These are phyloP conservation scores for Glycine latifolia DNA, from an alignment of 306 rosid species.

Conservation along the genomic window DNA sequence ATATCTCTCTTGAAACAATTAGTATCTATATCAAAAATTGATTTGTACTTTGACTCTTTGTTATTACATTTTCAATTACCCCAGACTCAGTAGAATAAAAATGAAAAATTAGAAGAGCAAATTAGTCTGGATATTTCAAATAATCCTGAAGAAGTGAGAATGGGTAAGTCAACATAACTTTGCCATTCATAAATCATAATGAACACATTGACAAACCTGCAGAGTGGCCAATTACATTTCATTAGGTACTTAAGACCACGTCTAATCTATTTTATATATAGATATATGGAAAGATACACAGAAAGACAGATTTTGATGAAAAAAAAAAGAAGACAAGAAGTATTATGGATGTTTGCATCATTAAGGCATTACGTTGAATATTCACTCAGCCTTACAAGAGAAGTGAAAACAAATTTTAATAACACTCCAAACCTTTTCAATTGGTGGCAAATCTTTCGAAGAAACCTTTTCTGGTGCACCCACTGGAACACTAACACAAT, in stretches of 20 bases:
- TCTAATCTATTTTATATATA: neutral
- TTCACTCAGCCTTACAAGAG: conserved; percentile 2
- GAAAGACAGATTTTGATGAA: conserved; percentile 4
- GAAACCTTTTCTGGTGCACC: conserved; percentile 86
- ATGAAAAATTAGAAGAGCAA: neutral
- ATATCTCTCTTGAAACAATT: neutral
- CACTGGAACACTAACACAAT: conserved; percentile 89
- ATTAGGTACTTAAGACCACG: neutral
- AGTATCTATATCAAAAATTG: neutral
- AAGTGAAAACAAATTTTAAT: neutral
- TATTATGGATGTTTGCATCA: conserved; percentile 1
- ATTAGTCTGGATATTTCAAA: conserved; percentile 10
- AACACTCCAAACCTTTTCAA: conserved; percentile 64
- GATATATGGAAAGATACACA: neutral
- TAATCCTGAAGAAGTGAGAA: neutral
- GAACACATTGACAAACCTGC: neutral
- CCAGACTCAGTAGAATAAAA: neutral
- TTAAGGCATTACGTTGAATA: neutral
- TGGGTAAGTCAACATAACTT: neutral
- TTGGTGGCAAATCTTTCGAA: conserved; percentile 66
- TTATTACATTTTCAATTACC: neutral
- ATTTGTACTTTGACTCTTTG: neutral
- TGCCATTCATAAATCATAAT: conserved; percentile 1
- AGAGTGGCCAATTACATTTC: conserved; percentile 13
- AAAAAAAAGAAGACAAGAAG: neutral